A percentile compares a stretch with the other conserved stretches of the same genome.
Conservation (phyloP, 495 filamentous ascomycete genomes). For the Monascus purpureus region DNA sequence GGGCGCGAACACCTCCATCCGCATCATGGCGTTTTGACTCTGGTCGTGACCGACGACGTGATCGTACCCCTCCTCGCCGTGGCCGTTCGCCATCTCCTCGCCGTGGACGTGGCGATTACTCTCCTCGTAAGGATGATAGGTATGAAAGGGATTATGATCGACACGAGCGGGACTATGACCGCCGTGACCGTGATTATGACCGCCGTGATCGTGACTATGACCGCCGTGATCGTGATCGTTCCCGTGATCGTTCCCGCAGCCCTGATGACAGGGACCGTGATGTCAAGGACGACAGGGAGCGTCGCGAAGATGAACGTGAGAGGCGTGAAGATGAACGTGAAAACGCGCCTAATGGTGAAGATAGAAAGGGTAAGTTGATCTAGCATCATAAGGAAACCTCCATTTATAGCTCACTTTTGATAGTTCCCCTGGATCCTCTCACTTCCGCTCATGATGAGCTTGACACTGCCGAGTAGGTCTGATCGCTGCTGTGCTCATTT, state of each 20-base stretch:
- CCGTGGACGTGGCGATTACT: slow-evolving; percentile 68
- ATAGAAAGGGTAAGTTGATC: slow-evolving; percentile 70
- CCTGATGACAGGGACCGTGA: slow-evolving; percentile 52
- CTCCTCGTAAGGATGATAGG: slow-evolving; percentile 82
- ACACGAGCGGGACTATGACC: slow-evolving; percentile 54
- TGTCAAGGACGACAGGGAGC: slow-evolving; percentile 50
- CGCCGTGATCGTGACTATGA: slow-evolving; percentile 55
- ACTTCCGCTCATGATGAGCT: slow-evolving; percentile 87
- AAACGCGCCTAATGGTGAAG: slow-evolving; percentile 41
- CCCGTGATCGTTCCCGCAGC: slow-evolving; percentile 63
- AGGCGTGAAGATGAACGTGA: slow-evolving; percentile 37
- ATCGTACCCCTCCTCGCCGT: slow-evolving; percentile 70
- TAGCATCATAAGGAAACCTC: slow-evolving; percentile 1
- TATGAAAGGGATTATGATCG: slow-evolving; percentile 60
- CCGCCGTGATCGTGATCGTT: slow-evolving; percentile 46
- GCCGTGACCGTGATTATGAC: slow-evolving; percentile 59
- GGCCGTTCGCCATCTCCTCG: slow-evolving; percentile 60
- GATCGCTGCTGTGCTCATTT: slow-evolving; percentile 6
- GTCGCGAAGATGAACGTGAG: slow-evolving; percentile 58
- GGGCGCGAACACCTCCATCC: slow-evolving; percentile 95
- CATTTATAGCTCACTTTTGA: slow-evolving; percentile 5
- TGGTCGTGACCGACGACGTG: slow-evolving; percentile 59
- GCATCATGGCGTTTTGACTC: slow-evolving; percentile 98
- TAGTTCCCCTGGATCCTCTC: slow-evolving; percentile 55
- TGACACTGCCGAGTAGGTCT: slow-evolving; percentile 80